Evolutionary conservation across 768 basidiomycete species (phyloP), one percentile per base, ranked within the genome.

Genomic region (Saitozyma podzolica): DNA sequence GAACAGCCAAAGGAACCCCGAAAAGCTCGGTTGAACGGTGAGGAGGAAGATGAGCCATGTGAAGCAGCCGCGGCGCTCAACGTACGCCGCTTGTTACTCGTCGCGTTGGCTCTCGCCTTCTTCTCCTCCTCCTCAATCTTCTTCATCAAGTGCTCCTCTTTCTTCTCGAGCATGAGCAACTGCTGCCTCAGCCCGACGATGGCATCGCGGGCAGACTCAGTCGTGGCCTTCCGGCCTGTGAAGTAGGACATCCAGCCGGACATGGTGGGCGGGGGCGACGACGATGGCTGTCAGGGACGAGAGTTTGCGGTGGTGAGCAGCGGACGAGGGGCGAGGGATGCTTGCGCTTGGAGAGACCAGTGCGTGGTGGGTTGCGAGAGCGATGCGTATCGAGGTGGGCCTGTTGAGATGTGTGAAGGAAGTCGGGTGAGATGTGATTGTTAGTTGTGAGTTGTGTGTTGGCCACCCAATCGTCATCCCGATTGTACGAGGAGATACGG

Each of bases 131-230:
- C 92, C 57, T 95, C 92, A 68, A 96, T 90, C 87, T 94, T 92
- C 86, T 90, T 93, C 84, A 89, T 88, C 65, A 97, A 82, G 80
- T 91, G 84, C 80, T 98, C 95, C 83, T 97, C 96, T 84, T 95
- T 97, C 91, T 97, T 99, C 86, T 97, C 93, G 70, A 98, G 87
- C 88, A 95, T 89, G 81, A 91, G 86, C 65, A 97, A 85, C 79
- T 98, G 93, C 81, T 95, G 89, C 74, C 95, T 87, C 70, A 99
- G 84, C 50, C 85, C 85, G 63, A 98, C 89, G 79, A 99, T 99
- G 53, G 96, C 91, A 78, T 96, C 91, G 66, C 92, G 85, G 50
- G 95, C 88, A 37, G 88, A 83, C 81, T 89, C 87, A 80, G 90
- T 91, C 20, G 91, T 84, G 45, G 11, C 45, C 76, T 94, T 89